These are phyloP conservation scores for Alternaria hordeiaustralica DNA, from an alignment of 2,329 filamentous ascomycete species.

Conservation along the genomic window DNA sequence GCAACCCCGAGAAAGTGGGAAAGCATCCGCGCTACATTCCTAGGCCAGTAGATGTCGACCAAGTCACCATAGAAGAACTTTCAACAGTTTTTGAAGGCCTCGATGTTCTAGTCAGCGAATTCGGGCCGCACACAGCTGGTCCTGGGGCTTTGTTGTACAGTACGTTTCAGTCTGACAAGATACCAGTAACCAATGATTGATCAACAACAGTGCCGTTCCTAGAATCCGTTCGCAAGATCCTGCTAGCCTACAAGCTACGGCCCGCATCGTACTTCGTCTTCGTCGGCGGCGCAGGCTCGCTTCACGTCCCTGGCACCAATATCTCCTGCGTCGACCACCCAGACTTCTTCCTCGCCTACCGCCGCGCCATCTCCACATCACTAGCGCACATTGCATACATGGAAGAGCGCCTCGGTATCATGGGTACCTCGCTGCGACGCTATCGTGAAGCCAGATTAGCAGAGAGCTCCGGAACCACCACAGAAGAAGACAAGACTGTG, in stretches of 20 bases:
- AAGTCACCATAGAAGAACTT: constrained; percentile 30
- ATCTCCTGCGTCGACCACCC: constrained; percentile 39
- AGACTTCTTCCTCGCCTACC: constrained; percentile 45
- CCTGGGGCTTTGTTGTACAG: constrained; percentile 40
- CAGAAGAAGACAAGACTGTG: constrained; percentile 15
- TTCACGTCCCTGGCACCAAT: constrained; percentile 34
- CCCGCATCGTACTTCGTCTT: constrained; percentile 42
- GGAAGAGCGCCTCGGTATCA: constrained; percentile 43
- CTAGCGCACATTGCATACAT: constrained; percentile 45
- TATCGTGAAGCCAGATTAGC: constrained; percentile 39
- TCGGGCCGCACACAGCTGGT: constrained; percentile 42
- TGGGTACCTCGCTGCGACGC: constrained; percentile 32
- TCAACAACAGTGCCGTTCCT: constrained; percentile 39
- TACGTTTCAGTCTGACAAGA: constrained; percentile 17
- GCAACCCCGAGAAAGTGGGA: constrained; percentile 41
- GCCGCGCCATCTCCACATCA: constrained; percentile 43
- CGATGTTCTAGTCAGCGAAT: constrained; percentile 44
- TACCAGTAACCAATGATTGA: not conserved
- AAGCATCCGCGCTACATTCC: constrained; percentile 40
- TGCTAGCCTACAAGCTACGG: constrained; percentile 40
- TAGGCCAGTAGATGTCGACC: constrained; percentile 34
- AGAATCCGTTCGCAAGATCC: constrained; percentile 43
- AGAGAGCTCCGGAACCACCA: constrained; percentile 17
- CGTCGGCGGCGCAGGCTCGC: constrained; percentile 43
- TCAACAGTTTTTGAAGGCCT: constrained; percentile 34